Percentiles rank a stretch among this genome's conserved stretches.
phyloP scores from a whole-genome alignment of 495 filamentous ascomycete species.

The Aspergillus homomorphus region DNA sequence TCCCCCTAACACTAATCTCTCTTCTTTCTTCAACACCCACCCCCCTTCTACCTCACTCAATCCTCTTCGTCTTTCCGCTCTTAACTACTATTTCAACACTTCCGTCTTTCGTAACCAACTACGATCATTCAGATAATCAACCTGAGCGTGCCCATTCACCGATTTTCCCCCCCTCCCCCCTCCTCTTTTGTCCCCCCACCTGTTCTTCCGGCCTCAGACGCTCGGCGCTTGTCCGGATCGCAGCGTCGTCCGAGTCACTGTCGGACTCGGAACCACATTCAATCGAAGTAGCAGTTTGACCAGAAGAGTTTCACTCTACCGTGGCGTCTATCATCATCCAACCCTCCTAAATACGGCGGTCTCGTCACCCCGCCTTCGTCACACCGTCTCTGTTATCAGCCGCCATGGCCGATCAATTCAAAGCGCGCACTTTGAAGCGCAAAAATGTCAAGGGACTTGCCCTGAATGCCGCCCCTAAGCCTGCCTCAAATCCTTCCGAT shows the following conservation, averaged over 20 bases:
- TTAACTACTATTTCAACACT: not conserved
- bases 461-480: conserved; percentile 65
- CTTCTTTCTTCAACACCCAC: not conserved
- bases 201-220: conserved; percentile 12
- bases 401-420: conserved; percentile 80
- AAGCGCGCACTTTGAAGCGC: conserved; percentile 89
- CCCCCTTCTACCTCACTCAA: not conserved
- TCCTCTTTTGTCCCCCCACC: conserved; percentile 19
- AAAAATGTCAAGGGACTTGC: conserved; percentile 98
- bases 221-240: conserved; percentile 21
- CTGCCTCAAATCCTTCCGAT: conserved; percentile 53
- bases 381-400: conserved; percentile 9
- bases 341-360: conserved; percentile 1
- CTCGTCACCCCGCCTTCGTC: conserved; percentile 5
- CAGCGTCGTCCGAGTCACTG: conserved; percentile 6
- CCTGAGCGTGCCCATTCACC: too few relatives aligned
- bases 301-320: not conserved
- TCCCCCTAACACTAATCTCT: too few relatives aligned
- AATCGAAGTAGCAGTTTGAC: not conserved
- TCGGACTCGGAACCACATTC: too few relatives aligned
- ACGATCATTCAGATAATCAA: not conserved
- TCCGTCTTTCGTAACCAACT: not conserved
- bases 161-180: not conserved
- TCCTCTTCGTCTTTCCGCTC: not conserved
- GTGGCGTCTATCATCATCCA: not conserved